These are phyloP conservation scores for Holtermannia corniformis DNA, from an alignment of 768 basidiomycete genomes.

Conservation along the genomic window DNA sequence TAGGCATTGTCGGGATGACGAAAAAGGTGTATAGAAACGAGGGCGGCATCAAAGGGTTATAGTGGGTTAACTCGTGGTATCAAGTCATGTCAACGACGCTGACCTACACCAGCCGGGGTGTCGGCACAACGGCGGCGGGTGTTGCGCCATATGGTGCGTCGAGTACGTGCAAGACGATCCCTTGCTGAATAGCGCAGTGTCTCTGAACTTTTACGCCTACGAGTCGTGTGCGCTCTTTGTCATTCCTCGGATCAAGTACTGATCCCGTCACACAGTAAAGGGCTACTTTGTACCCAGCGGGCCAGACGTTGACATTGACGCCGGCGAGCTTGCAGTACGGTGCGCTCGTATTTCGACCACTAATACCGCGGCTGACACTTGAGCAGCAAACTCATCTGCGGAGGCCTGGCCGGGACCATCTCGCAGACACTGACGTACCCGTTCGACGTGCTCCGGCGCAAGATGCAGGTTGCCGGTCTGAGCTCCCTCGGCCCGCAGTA, in stretches of 20 bases:
- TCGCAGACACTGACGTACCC: conserved; percentile 94
- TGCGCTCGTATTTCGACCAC: conserved; percentile 31
- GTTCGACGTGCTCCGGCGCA: conserved; percentile 84
- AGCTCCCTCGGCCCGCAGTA: conserved; percentile 53
- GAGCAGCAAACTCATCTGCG: conserved; percentile 71
- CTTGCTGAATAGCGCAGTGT: conserved; percentile 14
- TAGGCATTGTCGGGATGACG: conserved; percentile 75
- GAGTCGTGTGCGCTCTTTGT: conserved; percentile 61
- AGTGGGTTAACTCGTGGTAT: conserved; percentile 49
- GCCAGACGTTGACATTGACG: conserved; percentile 1
- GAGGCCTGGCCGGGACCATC: conserved; percentile 76
- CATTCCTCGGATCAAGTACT: conserved; percentile 13
- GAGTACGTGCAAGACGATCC: conserved; percentile 46
- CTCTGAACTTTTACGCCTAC: conserved; percentile 91
- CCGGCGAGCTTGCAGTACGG: conserved; percentile 19
- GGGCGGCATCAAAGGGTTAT: conserved; percentile 73
- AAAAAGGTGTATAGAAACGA: conserved; percentile 82
- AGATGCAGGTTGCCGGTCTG: conserved; percentile 60
- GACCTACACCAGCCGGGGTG: conserved; percentile 21
- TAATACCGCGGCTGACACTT: conserved; percentile 58
- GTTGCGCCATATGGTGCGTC: conserved; percentile 60
- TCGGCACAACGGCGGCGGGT: conserved; percentile 47
- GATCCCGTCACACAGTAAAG: conserved; percentile 16
- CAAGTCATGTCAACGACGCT: neutral
- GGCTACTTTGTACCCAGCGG: conserved; percentile 18